These are phyloP conservation scores for Silene uniflora DNA, from an alignment of 148 eudicot genomes.

Conservation along the genomic window DNA sequence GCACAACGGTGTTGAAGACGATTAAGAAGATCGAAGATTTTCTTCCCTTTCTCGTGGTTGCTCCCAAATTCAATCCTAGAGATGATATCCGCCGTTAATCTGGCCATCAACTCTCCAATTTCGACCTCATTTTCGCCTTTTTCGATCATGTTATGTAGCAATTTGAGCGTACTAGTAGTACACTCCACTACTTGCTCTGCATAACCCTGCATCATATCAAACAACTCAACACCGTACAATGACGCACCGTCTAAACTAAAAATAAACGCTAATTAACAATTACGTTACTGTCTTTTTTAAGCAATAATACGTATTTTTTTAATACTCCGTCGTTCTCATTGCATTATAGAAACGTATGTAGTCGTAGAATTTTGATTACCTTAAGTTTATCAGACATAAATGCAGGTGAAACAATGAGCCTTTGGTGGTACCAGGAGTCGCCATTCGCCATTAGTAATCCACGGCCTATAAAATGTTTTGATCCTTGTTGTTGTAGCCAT, in stretches of 20 bases:
- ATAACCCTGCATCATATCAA: constrained; percentile 46
- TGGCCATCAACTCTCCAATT: constrained; percentile 67
- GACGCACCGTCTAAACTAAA: too few relatives aligned
- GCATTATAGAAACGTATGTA: too few relatives aligned
- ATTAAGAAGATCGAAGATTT: constrained; percentile 56
- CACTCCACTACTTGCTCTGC: constrained; percentile 78
- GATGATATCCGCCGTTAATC: constrained; percentile 74
- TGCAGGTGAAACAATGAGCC: constrained; percentile 86
- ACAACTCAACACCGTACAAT: background rate
- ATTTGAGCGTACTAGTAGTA: constrained; percentile 56
- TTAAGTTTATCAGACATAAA: constrained; percentile 85
- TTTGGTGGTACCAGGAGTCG: constrained; percentile 75
- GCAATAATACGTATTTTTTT: too few relatives aligned
- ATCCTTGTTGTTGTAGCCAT: constrained; percentile 84
- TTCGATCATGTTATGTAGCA: constrained; percentile 30
- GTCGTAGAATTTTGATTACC: too few relatives aligned
- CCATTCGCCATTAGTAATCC: constrained; percentile 95
- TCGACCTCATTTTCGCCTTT: constrained; percentile 57
- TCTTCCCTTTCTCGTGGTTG: constrained; percentile 78
- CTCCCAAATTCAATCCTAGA: constrained; percentile 77
- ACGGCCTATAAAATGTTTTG: constrained; percentile 71
- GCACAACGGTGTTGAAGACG: constrained; percentile 69
- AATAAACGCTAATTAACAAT: too few relatives aligned
- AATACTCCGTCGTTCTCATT: too few relatives aligned
- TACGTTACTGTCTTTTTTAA: too few relatives aligned